Percentiles rank a stretch among this genome's conserved stretches.
These are phyloP conservation scores for Spiromastix sp. DNA, from an alignment of 2,329 filamentous ascomycete genomes.

Conservation along the genomic window DNA sequence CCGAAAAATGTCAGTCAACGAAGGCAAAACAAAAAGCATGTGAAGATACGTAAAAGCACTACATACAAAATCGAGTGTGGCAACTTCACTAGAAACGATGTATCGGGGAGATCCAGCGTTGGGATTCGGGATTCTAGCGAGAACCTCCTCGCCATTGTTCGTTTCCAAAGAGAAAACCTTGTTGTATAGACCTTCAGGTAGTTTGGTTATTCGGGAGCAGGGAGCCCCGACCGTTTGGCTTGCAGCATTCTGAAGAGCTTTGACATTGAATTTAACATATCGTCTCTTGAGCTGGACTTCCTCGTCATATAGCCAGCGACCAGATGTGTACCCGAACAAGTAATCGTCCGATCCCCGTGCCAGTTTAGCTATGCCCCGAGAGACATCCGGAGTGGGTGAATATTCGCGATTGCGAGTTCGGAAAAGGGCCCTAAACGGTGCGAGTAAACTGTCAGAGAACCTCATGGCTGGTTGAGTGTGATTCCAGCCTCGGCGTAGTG, in stretches of 20 bases:
- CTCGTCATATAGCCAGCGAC: slow-evolving; percentile 27
- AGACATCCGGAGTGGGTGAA: too few species aligned
- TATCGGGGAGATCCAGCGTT: slow-evolving; percentile 10
- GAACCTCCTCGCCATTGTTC: slow-evolving; percentile 9
- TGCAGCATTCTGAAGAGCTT: slow-evolving; percentile 20
- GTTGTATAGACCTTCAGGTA: slow-evolving; percentile 16
- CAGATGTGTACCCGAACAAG: slow-evolving; percentile 20
- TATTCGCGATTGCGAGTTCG: too few species aligned
- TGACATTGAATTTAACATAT: slow-evolving; percentile 23
- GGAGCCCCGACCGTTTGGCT: slow-evolving; percentile 15
- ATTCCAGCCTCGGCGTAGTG: too few species aligned
- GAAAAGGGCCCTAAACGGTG: too few species aligned
- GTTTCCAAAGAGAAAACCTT: slow-evolving; percentile 20
- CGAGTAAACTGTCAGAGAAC: too few species aligned
- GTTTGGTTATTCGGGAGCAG: slow-evolving; percentile 22
- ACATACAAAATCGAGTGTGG: slow-evolving; percentile 16
- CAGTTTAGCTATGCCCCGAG: not conserved
- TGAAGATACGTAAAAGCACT: not conserved
- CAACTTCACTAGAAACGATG: slow-evolving; percentile 16
- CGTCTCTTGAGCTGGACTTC: slow-evolving; percentile 18
- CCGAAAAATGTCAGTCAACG: not conserved
- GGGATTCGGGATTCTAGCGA: slow-evolving; percentile 14
- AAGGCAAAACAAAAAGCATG: not conserved
- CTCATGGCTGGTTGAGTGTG: too few species aligned
- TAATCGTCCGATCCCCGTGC: not conserved